These are phyloP conservation scores for Turnera subulata DNA, from an alignment of 345 rosid species.

Conservation along the genomic window DNA sequence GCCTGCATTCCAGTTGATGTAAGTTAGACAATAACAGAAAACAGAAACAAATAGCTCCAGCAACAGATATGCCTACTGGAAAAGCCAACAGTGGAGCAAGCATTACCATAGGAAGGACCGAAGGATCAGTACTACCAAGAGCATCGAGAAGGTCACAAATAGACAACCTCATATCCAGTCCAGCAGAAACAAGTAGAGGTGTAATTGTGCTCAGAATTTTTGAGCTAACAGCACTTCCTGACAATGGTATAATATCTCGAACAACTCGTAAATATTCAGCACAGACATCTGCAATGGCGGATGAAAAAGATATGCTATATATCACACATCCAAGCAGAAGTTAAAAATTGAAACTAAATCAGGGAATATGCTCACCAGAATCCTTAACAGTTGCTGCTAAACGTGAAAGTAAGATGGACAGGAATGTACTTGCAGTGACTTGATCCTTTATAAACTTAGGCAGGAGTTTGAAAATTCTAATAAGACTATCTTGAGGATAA, in stretches of 20 bases:
- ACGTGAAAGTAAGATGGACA: conserved; percentile 69
- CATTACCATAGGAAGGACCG: conserved; percentile 58
- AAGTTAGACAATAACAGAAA: conserved; percentile 12
- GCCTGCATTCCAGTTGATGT: conserved; percentile 51
- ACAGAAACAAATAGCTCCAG: conserved; percentile 7
- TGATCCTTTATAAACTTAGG: conserved; percentile 54
- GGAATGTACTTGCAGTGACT: conserved; percentile 43
- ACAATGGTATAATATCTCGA: conserved; percentile 47
- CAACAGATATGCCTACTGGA: background rate
- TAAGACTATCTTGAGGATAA: conserved; percentile 55
- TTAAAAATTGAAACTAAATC: background rate
- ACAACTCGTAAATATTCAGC: conserved; percentile 53
- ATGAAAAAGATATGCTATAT: background rate
- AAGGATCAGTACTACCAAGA: conserved; percentile 63
- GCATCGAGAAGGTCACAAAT: conserved; percentile 70
- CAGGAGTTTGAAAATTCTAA: conserved; percentile 61
- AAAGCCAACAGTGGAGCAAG: conserved; percentile 14
- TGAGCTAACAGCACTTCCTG: conserved; percentile 40
- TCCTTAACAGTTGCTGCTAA: conserved; percentile 44
- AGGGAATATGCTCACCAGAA: conserved; percentile 48
- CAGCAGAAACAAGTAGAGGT: conserved; percentile 65
- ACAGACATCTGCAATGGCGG: conserved; percentile 47
- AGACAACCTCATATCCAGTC: conserved; percentile 49
- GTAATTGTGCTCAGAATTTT: conserved; percentile 49
- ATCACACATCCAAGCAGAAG: background rate